These are phyloP conservation scores for Leonotis leonurus DNA, from an alignment of 257 asterid species.

Conservation along the genomic window DNA sequence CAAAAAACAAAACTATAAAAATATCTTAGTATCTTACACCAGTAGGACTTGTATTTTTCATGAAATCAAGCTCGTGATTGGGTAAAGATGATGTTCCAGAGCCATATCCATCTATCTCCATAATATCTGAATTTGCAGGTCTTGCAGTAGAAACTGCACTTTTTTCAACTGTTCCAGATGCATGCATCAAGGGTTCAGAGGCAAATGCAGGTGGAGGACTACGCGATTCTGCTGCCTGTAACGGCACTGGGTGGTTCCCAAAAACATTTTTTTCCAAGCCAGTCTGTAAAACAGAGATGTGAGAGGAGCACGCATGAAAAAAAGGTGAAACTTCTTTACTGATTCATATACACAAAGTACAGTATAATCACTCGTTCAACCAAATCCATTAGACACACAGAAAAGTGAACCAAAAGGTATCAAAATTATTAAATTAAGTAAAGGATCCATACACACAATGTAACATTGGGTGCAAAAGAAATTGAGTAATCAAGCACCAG, in stretches of 20 bases:
- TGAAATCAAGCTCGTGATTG: slow-evolving; percentile 49
- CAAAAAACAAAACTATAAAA: slow-evolving; percentile 1
- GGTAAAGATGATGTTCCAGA: slow-evolving; percentile 50
- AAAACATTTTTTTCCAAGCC: slow-evolving; percentile 88
- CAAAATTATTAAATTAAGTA: too few species aligned
- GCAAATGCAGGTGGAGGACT: slow-evolving; percentile 87
- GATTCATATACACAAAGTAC: not conserved
- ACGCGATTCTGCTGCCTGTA: slow-evolving; percentile 53
- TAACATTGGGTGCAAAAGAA: not conserved
- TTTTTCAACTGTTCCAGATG: slow-evolving; percentile 22
- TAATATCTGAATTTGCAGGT: slow-evolving; percentile 45
- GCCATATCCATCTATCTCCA: slow-evolving; percentile 58
- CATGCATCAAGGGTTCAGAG: slow-evolving; percentile 55
- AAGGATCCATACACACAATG: not conserved
- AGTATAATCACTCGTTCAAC: not conserved
- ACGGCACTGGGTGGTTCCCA: slow-evolving; percentile 82
- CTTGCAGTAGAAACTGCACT: slow-evolving; percentile 34
- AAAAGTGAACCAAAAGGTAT: not conserved
- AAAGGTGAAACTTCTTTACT: not conserved
- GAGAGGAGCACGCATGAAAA: not conserved
- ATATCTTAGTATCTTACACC: slow-evolving; percentile 58
- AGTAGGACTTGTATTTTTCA: slow-evolving; percentile 56
- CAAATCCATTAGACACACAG: not conserved
- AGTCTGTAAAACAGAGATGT: slow-evolving; percentile 45
- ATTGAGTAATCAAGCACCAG: not conserved